Evolutionary conservation across 2,329 filamentous ascomycete genomes (phyloP).

Genomic region (Penicillium sp.): DNA sequence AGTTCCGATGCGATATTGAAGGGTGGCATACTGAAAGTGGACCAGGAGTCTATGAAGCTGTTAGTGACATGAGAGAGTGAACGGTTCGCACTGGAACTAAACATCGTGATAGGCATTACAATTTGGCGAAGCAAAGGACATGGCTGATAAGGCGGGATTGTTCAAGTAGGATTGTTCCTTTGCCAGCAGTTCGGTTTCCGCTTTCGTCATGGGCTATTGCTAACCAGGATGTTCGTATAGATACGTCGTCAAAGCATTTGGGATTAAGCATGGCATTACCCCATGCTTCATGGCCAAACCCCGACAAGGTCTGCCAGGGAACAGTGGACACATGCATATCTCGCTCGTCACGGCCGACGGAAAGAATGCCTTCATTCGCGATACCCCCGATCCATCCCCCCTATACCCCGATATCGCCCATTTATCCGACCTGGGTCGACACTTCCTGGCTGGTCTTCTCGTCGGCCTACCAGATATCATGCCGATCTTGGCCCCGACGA

Average conservation of each 20-base stretch:
- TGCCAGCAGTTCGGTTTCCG: not conserved
- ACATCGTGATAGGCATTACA: constrained; percentile 61
- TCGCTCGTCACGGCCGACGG: constrained; percentile 78
- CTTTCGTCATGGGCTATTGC: not conserved
- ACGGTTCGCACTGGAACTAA: constrained; percentile 16
- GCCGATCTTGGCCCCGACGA: constrained; percentile 88
- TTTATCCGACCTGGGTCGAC: constrained; percentile 82
- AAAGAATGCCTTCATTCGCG: constrained; percentile 79
- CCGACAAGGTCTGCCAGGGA: constrained; percentile 82
- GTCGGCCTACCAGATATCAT: constrained; percentile 91
- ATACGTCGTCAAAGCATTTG: constrained; percentile 85
- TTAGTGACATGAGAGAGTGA: constrained; percentile 30
- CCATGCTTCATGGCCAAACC: constrained; percentile 99
- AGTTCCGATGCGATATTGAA: constrained; percentile 79
- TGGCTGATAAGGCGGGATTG: constrained; percentile 86
- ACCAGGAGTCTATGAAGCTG: constrained; percentile 92
- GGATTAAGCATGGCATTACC: constrained; percentile 82
- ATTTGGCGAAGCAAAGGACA: constrained; percentile 79
- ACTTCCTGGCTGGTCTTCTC: constrained; percentile 89
- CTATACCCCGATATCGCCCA: constrained; percentile 71
- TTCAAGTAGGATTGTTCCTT: constrained; percentile 65
- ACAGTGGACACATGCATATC: constrained; percentile 93
- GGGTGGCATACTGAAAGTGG: constrained; percentile 96
- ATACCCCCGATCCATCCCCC: constrained; percentile 66
- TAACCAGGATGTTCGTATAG: constrained; percentile 33